Evolutionary conservation across 352 stramenopile genomes (phyloP), one percentile per base, ranked within the genome.

Genomic region (Phytophthora pini): DNA sequence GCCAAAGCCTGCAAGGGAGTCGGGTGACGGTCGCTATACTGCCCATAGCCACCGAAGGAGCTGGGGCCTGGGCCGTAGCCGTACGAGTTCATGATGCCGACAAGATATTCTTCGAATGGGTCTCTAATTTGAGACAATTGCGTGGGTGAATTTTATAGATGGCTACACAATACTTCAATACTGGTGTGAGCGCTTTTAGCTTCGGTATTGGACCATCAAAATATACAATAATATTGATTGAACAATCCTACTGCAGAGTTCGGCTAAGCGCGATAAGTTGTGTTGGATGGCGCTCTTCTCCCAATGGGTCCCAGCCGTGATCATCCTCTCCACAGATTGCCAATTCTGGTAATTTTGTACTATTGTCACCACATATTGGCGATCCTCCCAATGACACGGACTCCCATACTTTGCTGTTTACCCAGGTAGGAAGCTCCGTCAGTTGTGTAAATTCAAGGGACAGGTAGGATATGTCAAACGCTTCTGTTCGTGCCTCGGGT

Each of bases 1-100:
- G 78, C 77, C 40, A 93, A 73, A 29, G 84, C 84, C 54, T 91
- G 72, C 49, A 90, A 68, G n/a, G 71, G 70, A 45, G 81, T 82
- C 15, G 79, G 66, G n/a, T 88, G 52, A 13, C 15, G 31, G 10
- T 8, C 11, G 11, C 11, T 36, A 12, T 13, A 13, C 10, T 36
- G 31, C 3, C 11, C 11, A 9, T 36, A 36, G 32, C 46, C 47
- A 22, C 17, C 24, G 1, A 55, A 58, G 6, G 31, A 36, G 8
- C 4, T 36, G 29, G 57, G 57, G 2, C 64, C 51, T 5, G 61
- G 51, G 20, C 68, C 63, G 45, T 56, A 62, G 52, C 51, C 65
- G 48, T 79, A 74, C 50, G 64, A 72, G 40, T 57, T 36, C 31
- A 36, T 36, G 31, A 13, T 34, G 9, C 1, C 29, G 6, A 34